Percentiles rank a stretch among this genome's conserved stretches.
These are phyloP conservation scores for Basipetospora chlamydospora DNA, from an alignment of 2,329 filamentous ascomycete species.

Conservation along the genomic window DNA sequence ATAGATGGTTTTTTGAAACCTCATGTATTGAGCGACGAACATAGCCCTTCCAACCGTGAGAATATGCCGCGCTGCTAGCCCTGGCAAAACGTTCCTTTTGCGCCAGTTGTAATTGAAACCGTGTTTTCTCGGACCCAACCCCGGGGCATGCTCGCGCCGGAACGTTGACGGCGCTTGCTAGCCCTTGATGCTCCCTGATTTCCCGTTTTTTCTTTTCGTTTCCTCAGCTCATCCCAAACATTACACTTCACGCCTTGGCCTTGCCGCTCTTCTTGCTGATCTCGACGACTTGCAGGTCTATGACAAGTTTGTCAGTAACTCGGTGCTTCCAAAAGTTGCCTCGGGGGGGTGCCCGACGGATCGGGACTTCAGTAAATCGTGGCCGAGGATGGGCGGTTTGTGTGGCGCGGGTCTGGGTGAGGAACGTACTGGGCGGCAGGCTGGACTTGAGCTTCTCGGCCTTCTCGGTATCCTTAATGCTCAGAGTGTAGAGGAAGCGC, in stretches of 20 bases:
- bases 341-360: not conserved
- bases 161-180: no score
- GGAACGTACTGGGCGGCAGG: slow-evolving; percentile 78
- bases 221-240: not conserved
- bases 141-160: no score
- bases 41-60: slow-evolving; percentile 6
- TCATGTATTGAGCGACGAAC: slow-evolving; percentile 6
- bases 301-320: not conserved
- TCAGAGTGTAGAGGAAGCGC: slow-evolving; percentile 91
- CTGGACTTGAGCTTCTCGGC: slow-evolving; percentile 99
- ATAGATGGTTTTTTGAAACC: no score
- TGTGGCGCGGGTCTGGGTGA: not conserved
- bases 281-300: slow-evolving; percentile 38
- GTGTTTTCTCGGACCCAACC: slow-evolving; percentile 4
- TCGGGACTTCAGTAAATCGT: no score
- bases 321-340: not conserved
- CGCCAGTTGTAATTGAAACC: slow-evolving; percentile 6
- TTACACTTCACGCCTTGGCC: slow-evolving; percentile 8
- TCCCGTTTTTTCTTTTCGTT: not conserved
- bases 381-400: no score
- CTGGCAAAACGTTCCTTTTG: slow-evolving; percentile 6
- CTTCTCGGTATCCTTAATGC: slow-evolving; percentile 98
- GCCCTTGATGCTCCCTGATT: not conserved
- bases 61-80: slow-evolving; percentile 5
- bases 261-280: slow-evolving; percentile 37